Evolutionary conservation across 176 grass and related monocot genomes (phyloP), one percentile per base, ranked within the genome.

Genomic region (Lolium perenne): DNA sequence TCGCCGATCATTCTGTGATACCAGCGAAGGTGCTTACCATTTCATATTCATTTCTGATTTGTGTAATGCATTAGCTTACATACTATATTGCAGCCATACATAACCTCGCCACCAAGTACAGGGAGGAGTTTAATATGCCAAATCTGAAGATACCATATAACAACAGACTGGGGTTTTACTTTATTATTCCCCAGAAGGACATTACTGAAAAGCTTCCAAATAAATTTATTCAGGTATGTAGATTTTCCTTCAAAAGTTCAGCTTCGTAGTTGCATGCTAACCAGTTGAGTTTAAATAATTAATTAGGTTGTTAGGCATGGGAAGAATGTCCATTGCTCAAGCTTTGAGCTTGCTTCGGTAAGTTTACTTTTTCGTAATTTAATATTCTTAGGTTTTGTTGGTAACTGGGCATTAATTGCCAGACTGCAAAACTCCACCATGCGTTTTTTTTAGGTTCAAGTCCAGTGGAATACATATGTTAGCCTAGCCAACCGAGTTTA

Each of bases 291-390:
- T 56, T 76, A 38, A 49, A 83, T 71, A 55, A 83, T 86, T 66
- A 54, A 77, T 91, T 83, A 98, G 96, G 90, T 98, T 76, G 91
- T 95, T 87, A 98, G 85, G 83, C 93, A 98, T 87, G 95, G 95
- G 81, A 98, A 95, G 79, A 98, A 94, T 86, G 57, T 95, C 29
- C 96, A 94, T 71, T 98, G 96, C 89, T 95, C 96, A 85, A 98
- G 90, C 78, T 94, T 98, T 83, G 96, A 98, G 90, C 96, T 95
- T 82, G 90, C 89, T 87, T 98, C 91, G 49, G 96, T 95, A 92
- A 98, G 86, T 92, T 82, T 65, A 80, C 22, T 65, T 92, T 15
- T 8, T 26, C 75, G 4, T 56, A n/a, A 17, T 14, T 69, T 90
- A 74, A 22, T 65, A 57, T 91, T 78, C 38, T 54, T 62, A 25